Evolutionary conservation across 192 early-diverging fungal genomes (phyloP).

Genomic region (Mortierella hygrophila): DNA sequence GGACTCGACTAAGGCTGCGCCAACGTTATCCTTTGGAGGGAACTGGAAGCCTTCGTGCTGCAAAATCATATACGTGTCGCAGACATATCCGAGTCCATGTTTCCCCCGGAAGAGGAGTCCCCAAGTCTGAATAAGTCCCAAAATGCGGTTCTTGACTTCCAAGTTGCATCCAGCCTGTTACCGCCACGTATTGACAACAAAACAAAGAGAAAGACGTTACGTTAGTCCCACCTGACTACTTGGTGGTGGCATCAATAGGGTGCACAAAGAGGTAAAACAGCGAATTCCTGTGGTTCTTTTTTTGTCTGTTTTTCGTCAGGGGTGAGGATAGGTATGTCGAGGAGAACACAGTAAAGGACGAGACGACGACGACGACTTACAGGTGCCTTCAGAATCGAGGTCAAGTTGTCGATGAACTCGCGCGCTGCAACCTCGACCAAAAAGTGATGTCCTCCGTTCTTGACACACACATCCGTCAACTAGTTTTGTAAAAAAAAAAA

Average conservation of each 20-base stretch:
- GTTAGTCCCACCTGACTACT: slow-evolving; percentile 5
- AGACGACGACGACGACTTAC: slow-evolving; percentile 54
- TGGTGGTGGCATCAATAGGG: not conserved
- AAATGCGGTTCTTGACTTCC: slow-evolving; percentile 83
- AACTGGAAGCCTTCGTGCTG: slow-evolving; percentile 86
- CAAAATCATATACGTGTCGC: slow-evolving; percentile 85
- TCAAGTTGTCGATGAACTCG: slow-evolving; percentile 92
- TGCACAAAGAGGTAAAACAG: not conserved
- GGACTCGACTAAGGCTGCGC: slow-evolving; percentile 85
- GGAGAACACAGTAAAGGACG: not conserved
- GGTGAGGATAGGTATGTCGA: not conserved
- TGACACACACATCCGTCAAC: slow-evolving; percentile 93
- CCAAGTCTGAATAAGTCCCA: slow-evolving; percentile 93
- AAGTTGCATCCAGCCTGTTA: slow-evolving; percentile 71
- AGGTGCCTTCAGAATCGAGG: slow-evolving; percentile 67
- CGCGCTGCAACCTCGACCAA: slow-evolving; percentile 86
- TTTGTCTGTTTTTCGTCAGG: not conserved
- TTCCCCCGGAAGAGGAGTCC: slow-evolving; percentile 85
- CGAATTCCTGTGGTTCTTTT: not conserved
- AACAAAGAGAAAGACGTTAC: not conserved
- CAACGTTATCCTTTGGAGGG: slow-evolving; percentile 75
- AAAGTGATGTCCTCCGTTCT: slow-evolving; percentile 93
- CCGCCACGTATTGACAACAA: not conserved
- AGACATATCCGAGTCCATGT: slow-evolving; percentile 82
- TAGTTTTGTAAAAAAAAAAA: slow-evolving; percentile 30